phyloP scores from a whole-genome alignment of 345 rosid species.

The Physaria fendleri region DNA sequence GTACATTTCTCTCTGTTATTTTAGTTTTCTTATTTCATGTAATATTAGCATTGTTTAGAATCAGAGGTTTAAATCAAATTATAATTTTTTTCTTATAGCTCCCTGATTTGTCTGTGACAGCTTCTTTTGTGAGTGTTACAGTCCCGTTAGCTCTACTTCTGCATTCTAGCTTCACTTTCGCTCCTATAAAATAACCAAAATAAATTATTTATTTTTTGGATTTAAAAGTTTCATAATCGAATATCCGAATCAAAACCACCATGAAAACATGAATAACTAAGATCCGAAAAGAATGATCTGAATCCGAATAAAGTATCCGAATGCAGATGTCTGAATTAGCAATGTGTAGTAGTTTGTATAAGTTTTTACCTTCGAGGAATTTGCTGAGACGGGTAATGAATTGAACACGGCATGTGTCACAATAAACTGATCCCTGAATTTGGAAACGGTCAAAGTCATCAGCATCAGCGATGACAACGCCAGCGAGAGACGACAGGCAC shows the following conservation, averaged over 20 bases:
- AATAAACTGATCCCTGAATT: constrained; percentile 50
- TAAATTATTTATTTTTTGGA: too few relatives aligned
- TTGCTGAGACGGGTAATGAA: constrained; percentile 46
- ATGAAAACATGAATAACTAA: too few relatives aligned
- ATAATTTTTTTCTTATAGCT: constrained; percentile 21
- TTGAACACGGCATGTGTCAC: constrained; percentile 59
- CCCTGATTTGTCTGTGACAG: constrained; percentile 34
- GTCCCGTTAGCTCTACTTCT: constrained; percentile 31
- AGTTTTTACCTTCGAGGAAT: constrained; percentile 32
- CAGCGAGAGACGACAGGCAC: constrained; percentile 37
- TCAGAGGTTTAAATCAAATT: not conserved
- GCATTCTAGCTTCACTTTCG: constrained; percentile 57
- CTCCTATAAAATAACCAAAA: too few relatives aligned
- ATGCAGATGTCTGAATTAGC: too few relatives aligned
- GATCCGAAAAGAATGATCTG: too few relatives aligned
- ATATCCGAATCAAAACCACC: too few relatives aligned
- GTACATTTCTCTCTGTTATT: not conserved
- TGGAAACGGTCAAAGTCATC: constrained; percentile 27
- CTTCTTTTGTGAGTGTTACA: constrained; percentile 32
- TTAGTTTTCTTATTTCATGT: not conserved
- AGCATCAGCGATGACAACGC: constrained; percentile 23
- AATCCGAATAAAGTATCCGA: too few relatives aligned
- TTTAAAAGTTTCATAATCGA: too few relatives aligned
- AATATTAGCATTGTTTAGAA: not conserved
- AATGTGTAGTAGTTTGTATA: not conserved